Base-by-base conservation (phyloP, 495 filamentous ascomycete genomes). In the Rhypophila decipiens region DNA sequence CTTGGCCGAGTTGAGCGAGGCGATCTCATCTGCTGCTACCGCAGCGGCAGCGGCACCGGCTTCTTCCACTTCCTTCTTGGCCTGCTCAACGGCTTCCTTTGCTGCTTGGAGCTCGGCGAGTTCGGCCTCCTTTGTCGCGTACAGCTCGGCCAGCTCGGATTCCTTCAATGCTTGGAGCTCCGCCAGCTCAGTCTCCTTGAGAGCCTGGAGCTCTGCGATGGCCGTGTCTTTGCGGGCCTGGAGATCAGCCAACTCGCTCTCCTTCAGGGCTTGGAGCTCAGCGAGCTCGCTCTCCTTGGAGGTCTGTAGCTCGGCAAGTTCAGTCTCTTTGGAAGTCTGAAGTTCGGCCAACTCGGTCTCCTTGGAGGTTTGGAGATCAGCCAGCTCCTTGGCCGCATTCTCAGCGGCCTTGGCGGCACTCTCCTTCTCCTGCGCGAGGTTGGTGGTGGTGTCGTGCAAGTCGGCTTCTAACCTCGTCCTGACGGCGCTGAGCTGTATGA, bases 11-110 rank as follows among this genome's bases (percentile, higher is more conserved):
- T 50, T 48, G 15, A 64, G 59, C 7, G 39, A 23, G 0, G 56
- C 59, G 24, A 64, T 64, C 41, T 62, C 59, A 4, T 48, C 48
- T 2, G 53, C 53, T 4, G 61, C 61, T 4, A 44, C 19, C 5
- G 46, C 37, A 21, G 61, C 58, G n/a, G 61, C 61, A 13, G 51
- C 53, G 5, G 56, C 61, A 0, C 58, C 61, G n/a, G 56, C 58
- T 27, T 42, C 53, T 29, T 61, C 61, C 0, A 43, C 52, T 1
- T 24, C 23, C 39, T 45, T 48, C 53, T 64, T 64, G 3, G 47
- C 56, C 44, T 59, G 48, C 42, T 61, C 61, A 0, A 64, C 48
- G 1, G 42, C 52, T 0, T 52, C 47, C 41, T 60, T 60, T 15
- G 56, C 55, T 1, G 59, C 54, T 36, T 54, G 35, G 4, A 59